Evolutionary conservation across 2,329 filamentous ascomycete genomes (phyloP).

Genomic region (Sporothrix euskadiensis): DNA sequence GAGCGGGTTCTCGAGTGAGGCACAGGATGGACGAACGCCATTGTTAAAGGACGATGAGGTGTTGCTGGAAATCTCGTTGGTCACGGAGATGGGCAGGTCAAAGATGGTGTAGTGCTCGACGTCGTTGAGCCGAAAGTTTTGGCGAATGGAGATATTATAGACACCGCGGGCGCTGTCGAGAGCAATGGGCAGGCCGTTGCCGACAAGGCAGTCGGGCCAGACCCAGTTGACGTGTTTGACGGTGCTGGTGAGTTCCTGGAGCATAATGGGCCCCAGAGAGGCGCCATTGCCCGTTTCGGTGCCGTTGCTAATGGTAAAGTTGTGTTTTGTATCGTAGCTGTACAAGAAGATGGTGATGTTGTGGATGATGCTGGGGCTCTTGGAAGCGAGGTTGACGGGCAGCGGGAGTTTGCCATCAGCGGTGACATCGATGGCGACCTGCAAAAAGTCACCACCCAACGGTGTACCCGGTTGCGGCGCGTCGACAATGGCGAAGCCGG

Average conservation of each 20-base stretch:
- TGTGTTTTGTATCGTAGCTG: constrained; percentile 61
- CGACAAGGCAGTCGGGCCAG: constrained; percentile 69
- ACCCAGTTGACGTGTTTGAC: constrained; percentile 74
- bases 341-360: constrained; percentile 68
- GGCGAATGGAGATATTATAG: constrained; percentile 73
- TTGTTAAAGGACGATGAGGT: constrained; percentile 44
- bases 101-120: constrained; percentile 68
- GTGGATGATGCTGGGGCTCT: constrained; percentile 58
- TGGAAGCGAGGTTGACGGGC: constrained; percentile 52
- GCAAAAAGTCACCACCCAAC: constrained; percentile 60
- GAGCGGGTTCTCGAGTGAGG: constrained; percentile 53
- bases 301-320: constrained; percentile 68
- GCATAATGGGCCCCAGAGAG: constrained; percentile 63
- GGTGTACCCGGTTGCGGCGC: constrained; percentile 66
- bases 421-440: constrained; percentile 67
- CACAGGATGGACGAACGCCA: constrained; percentile 44
- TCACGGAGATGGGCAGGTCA: constrained; percentile 67
- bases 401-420: constrained; percentile 64
- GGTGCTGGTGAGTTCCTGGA: constrained; percentile 64
- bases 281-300: constrained; percentile 58
- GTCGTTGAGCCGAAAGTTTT: constrained; percentile 66
- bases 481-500: constrained; percentile 66
- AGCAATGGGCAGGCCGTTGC: constrained; percentile 53
- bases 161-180: constrained; percentile 56
- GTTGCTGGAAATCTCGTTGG: constrained; percentile 58